These are phyloP conservation scores for Eremothecium sinecaudum DNA, from an alignment of 1,139 yeast genomes.

Conservation along the genomic window DNA sequence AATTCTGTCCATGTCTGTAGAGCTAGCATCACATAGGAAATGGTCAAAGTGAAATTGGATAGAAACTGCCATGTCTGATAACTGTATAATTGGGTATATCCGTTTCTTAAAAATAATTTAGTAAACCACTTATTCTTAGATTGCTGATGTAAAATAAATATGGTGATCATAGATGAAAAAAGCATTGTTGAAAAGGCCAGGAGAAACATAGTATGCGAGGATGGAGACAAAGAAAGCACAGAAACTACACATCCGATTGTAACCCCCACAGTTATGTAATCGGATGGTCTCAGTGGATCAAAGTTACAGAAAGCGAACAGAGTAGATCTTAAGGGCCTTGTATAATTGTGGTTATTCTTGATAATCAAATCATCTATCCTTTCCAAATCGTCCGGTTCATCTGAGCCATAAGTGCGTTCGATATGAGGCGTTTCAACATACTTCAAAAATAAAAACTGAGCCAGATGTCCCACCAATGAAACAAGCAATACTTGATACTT, in stretches of 20 bases:
- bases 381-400: constrained; percentile 14
- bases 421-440: constrained; percentile 83
- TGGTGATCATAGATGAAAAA: constrained; percentile 45
- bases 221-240: constrained; percentile 38
- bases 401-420: constrained; percentile 57
- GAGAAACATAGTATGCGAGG: constrained; percentile 34
- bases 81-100: constrained; percentile 58
- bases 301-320: constrained; percentile 42
- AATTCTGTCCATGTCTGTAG: constrained; percentile 28
- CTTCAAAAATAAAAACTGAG: constrained; percentile 70
- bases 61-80: constrained; percentile 69
- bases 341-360: constrained; percentile 33
- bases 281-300: constrained; percentile 56
- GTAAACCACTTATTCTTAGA: constrained; percentile 59
- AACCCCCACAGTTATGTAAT: constrained; percentile 46
- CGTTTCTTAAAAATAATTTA: constrained; percentile 55
- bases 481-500: constrained; percentile 64
- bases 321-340: constrained; percentile 51
- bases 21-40: constrained; percentile 35
- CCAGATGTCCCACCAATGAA: constrained; percentile 67
- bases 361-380: constrained; percentile 30
- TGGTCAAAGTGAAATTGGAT: constrained; percentile 43
- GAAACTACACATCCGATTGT: constrained; percentile 38
- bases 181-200: constrained; percentile 45
- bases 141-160: constrained; percentile 49